These are phyloP conservation scores for Neohortaea acidophila DNA, from an alignment of 495 filamentous ascomycete genomes.

Conservation along the genomic window DNA sequence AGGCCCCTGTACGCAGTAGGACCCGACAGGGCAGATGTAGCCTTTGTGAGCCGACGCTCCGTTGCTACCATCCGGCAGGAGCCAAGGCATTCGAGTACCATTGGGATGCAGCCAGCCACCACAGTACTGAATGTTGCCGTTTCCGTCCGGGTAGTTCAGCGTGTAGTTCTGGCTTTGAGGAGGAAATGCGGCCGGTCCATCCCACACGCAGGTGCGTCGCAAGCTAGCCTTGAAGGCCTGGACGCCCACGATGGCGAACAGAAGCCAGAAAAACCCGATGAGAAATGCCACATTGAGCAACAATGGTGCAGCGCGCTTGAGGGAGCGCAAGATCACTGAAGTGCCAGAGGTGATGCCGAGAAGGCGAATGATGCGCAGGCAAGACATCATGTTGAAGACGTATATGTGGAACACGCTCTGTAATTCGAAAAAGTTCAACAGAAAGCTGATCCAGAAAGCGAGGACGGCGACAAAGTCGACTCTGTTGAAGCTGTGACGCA, in stretches of 20 bases:
- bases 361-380: conserved; percentile 76
- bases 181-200: conserved; percentile 30
- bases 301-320: conserved; percentile 87
- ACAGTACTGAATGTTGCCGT: conserved; percentile 57
- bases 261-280: conserved; percentile 95
- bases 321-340: conserved; percentile 77
- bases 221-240: conserved; percentile 97
- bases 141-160: conserved; percentile 26
- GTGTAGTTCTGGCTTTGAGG: conserved; percentile 24
- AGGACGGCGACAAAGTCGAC: conserved; percentile 92
- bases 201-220: conserved; percentile 74
- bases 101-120: conserved; percentile 63
- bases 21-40: conserved; percentile 75
- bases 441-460: conserved; percentile 85
- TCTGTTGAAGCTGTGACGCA: conserved; percentile 89
- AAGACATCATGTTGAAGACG: conserved; percentile 92
- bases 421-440: conserved; percentile 49
- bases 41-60: conserved; percentile 53
- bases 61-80: conserved; percentile 32
- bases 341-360: conserved; percentile 85
- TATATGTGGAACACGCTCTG: conserved; percentile 58
- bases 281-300: conserved; percentile 92
- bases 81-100: conserved; percentile 48
- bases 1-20: conserved; percentile 58
- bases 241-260: conserved; percentile 92